Conservation (phyloP, 306 rosid species). For the Lathyrus oleraceus region DNA sequence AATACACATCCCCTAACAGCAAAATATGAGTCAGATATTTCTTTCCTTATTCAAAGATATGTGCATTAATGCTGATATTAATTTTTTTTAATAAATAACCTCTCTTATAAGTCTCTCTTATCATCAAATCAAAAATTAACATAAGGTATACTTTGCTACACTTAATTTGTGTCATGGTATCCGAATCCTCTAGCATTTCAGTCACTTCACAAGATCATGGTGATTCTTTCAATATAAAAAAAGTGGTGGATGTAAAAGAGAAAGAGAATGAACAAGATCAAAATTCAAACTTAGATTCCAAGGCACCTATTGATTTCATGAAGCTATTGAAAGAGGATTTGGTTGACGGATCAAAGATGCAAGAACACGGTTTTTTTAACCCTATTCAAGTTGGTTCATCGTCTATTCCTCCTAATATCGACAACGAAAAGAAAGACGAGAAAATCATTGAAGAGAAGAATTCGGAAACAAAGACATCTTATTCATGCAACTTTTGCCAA, state of each 20-base stretch:
- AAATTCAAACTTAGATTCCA: conserved; percentile 16
- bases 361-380: conserved; percentile 40
- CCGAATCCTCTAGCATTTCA: conserved; percentile 53
- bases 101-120: background rate
- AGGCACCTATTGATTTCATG: conserved; percentile 31
- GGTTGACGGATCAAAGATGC: background rate
- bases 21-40: conserved; percentile 40
- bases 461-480: conserved; percentile 33
- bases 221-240: background rate
- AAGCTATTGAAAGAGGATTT: conserved; percentile 40
- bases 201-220: conserved; percentile 35
- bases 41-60: conserved; percentile 34
- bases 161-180: background rate
- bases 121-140: background rate
- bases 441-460: background rate
- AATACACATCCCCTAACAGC: conserved; percentile 10
- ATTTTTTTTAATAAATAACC: conserved; percentile 23
- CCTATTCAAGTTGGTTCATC: conserved; percentile 12
- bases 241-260: background rate
- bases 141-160: background rate
- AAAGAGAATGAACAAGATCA: conserved; percentile 1
- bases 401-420: background rate
- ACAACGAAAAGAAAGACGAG: background rate
- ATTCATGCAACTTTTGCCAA: conserved; percentile 64
- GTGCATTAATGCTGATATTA: conserved; percentile 40